Percentiles rank a stretch among this genome's conserved stretches.
phyloP scores from a whole-genome alignment of 2,329 filamentous ascomycete genomes.

The Diaporthe destruens region DNA sequence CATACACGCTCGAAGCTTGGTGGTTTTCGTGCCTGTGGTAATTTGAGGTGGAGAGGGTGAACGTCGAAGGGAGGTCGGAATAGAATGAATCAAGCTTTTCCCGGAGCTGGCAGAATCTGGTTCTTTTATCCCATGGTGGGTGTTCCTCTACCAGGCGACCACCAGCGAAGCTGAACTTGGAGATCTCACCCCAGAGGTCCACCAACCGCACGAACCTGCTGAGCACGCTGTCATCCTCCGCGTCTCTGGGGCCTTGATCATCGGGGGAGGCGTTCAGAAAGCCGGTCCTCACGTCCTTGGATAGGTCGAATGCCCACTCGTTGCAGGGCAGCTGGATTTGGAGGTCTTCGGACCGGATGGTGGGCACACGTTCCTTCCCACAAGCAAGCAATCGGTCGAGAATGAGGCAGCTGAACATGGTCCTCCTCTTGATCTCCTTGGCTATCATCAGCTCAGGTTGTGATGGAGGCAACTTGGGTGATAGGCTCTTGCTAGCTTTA shows the following conservation, averaged over 20 bases:
- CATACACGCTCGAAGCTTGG: constrained; percentile 73
- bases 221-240: constrained; percentile 60
- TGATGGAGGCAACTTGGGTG: constrained; percentile 19
- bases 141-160: constrained; percentile 63
- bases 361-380: constrained; percentile 71
- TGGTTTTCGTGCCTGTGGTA: constrained; percentile 75
- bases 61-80: constrained; percentile 64
- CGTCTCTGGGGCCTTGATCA: constrained; percentile 44
- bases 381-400: constrained; percentile 77
- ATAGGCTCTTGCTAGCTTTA: constrained; percentile 12
- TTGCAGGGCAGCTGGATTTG: constrained; percentile 77
- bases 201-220: constrained; percentile 70
- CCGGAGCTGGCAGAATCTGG: constrained; percentile 67
- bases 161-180: constrained; percentile 65
- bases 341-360: constrained; percentile 70
- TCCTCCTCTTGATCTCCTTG: constrained; percentile 75
- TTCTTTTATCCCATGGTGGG: constrained; percentile 71
- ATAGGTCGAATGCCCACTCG: constrained; percentile 74
- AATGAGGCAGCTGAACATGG: constrained; percentile 81
- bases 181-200: constrained; percentile 70
- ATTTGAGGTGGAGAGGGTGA: constrained; percentile 71
- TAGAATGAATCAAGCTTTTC: constrained; percentile 66
- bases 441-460: constrained; percentile 61
- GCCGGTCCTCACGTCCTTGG: constrained; percentile 67
- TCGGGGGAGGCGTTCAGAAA: constrained; percentile 54